Base-by-base conservation (phyloP, 202 grass and related monocot species). In the Bolboschoenoplectus hybrid region DNA sequence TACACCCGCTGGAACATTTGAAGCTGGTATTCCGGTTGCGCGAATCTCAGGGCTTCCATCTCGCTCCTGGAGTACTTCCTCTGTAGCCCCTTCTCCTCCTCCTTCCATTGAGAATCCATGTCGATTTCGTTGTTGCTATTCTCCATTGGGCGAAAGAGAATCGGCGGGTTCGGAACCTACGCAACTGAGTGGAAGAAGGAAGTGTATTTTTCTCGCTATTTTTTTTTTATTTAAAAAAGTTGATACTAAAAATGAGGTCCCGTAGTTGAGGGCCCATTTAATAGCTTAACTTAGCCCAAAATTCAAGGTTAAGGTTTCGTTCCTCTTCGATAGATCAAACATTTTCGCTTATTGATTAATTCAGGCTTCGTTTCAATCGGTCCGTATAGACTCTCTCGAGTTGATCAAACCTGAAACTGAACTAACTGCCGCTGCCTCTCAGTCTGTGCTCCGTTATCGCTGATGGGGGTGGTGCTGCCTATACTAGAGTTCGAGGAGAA, bases 401-500 rank as follows among this genome's bases (percentile, higher is more conserved):
- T 51, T 67, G 35, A 68, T 41, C 10, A 68, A 68, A 68, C 66
- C 10, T 8, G 1, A 11, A 9, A 67, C 7, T 10, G 32, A 66
- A 66, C 38, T 10, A 67, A 17, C 10, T 17, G 44, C 16, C n/a
- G 13, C 43, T 26, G 26, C 26, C 26, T 73, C 7, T 13, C n/a
- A 26, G 11, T 68, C 9, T 65, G 12, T 41, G 35, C 4, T 68
- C 8, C 79, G 14, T 78, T 26, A 26, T 26, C 26, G 26, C 26
- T 81, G 13, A 9, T 84, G 63, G 71, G n/a, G 84, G 68, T 81
- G 69, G 58, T 84, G 67, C 96, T 98, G 7, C 96, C 93, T 6
- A 94, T 98, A 80, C 88, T 86, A 62, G 84, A 95, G 81, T 92
- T 91, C 80, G 91, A 94, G 87, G 91, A 92, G n/a, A 89, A 92